Evolutionary conservation across 139 green algal species (phyloP).

Genomic region (Picochlorum costavermella): DNA sequence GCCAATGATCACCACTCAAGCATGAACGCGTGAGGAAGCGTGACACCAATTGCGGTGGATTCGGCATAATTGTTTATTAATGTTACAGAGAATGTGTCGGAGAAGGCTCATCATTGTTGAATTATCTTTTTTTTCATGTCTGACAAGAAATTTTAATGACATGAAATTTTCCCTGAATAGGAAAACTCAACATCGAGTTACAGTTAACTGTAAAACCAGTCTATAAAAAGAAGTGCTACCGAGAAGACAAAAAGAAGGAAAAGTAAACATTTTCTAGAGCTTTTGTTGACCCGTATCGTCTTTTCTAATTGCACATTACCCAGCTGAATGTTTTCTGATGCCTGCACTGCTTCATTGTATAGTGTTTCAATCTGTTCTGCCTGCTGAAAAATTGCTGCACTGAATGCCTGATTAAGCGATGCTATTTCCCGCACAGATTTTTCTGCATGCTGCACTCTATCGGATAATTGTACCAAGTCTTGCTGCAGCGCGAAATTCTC

Average conservation of each 20-base stretch:
- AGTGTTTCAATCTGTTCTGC: constrained; percentile 70
- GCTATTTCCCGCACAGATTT: constrained; percentile 60
- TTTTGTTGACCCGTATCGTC: constrained; percentile 50
- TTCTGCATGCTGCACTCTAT: constrained; percentile 43
- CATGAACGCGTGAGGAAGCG: no score
- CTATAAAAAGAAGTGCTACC: constrained; percentile 61
- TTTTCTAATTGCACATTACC: constrained; percentile 61
- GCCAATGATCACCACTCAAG: no score
- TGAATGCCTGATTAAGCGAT: constrained; percentile 71
- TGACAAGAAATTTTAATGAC: no score
- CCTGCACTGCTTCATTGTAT: constrained; percentile 38
- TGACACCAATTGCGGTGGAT: no score
- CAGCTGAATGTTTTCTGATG: constrained; percentile 9
- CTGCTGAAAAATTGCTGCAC: constrained; percentile 56
- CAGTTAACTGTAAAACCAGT: constrained; percentile 66
- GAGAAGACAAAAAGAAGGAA: constrained; percentile 49
- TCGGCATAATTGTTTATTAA: no score
- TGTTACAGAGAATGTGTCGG: no score
- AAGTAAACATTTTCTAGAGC: constrained; percentile 44
- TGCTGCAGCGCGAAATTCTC: constrained; percentile 43
- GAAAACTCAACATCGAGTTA: no score
- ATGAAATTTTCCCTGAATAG: no score
- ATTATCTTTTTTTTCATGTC: no score
- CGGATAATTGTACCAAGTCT: constrained; percentile 36
- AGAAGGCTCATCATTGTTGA: no score